Evolutionary conservation across 805 yeast species (phyloP).

Genomic region (Dipodascopsis uninucleata): DNA sequence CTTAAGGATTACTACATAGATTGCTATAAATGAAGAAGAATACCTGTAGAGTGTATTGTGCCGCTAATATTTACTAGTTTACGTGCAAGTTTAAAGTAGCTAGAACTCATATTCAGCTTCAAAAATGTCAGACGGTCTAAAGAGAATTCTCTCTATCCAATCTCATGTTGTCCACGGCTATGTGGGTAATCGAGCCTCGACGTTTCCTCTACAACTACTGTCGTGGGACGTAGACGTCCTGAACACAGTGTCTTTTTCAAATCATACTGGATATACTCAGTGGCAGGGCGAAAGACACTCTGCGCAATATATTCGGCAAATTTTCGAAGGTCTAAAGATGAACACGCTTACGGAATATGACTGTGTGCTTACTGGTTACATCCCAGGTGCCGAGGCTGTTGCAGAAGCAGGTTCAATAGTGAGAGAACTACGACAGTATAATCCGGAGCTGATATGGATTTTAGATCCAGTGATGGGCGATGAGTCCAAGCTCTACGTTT

Average conservation of each 20-base stretch:
- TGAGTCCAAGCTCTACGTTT: conserved; percentile 75
- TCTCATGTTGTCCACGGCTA: conserved; percentile 95
- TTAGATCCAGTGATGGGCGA: conserved; percentile 94
- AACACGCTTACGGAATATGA: conserved; percentile 50
- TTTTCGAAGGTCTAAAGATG: conserved; percentile 54
- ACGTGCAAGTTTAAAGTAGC: no score
- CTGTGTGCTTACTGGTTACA: conserved; percentile 74
- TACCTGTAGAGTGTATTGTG: no score
- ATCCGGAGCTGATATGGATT: conserved; percentile 47
- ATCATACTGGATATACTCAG: conserved; percentile 68
- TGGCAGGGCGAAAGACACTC: conserved; percentile 49
- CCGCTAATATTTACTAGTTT: no score
- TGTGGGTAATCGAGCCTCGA: conserved; percentile 89
- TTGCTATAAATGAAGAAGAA: no score
- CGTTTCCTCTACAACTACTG: conserved; percentile 77
- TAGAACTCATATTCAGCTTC: no score
- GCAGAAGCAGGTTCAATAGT: conserved; percentile 47
- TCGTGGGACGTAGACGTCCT: conserved; percentile 94
- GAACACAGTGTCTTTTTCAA: conserved; percentile 83
- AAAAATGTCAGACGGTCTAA: no score
- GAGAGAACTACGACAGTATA: conserved; percentile 33
- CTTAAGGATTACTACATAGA: no score
- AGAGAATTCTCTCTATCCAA: conserved; percentile 55
- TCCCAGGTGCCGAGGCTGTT: conserved; percentile 60
- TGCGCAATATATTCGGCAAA: conserved; percentile 45